Conservation (phyloP, 768 basidiomycete genomes). For the Sarcodon aspratus region DNA sequence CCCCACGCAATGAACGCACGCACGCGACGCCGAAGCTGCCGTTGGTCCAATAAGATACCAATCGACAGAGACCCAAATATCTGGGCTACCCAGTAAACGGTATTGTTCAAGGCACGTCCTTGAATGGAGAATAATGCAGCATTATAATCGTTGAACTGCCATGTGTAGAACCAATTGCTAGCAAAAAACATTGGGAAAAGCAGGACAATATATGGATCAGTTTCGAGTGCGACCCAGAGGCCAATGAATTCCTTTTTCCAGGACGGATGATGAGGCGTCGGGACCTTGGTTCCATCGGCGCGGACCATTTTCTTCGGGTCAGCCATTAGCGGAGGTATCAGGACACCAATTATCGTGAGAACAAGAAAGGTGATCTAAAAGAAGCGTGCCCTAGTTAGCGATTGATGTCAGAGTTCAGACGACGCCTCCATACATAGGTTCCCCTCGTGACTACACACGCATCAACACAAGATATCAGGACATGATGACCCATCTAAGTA, state of each 20-base stretch:
- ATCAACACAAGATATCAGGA: background rate
- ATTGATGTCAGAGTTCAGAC: background rate
- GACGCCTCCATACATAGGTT: slow-evolving; percentile 49
- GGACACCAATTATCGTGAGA: slow-evolving; percentile 58
- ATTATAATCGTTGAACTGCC: slow-evolving; percentile 80
- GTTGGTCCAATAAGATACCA: slow-evolving; percentile 55
- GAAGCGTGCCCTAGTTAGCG: background rate
- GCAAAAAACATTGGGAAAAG: slow-evolving; percentile 83
- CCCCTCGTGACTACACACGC: slow-evolving; percentile 44
- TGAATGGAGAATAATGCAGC: slow-evolving; percentile 74
- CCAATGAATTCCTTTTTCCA: slow-evolving; percentile 70
- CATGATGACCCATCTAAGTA: background rate
- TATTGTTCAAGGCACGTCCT: slow-evolving; percentile 62
- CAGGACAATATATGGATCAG: slow-evolving; percentile 61
- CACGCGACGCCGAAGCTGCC: slow-evolving; percentile 41
- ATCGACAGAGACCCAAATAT: slow-evolving; percentile 67
- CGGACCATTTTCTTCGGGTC: slow-evolving; percentile 64
- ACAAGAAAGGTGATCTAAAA: slow-evolving; percentile 63
- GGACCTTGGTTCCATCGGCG: slow-evolving; percentile 62
- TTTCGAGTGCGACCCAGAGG: slow-evolving; percentile 54
- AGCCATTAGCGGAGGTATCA: slow-evolving; percentile 59
- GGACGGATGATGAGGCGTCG: slow-evolving; percentile 51
- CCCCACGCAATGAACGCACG: slow-evolving; percentile 66
- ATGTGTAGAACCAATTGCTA: slow-evolving; percentile 80
- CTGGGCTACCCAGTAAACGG: slow-evolving; percentile 74